Percentiles rank a stretch among this genome's conserved stretches.
phyloP scores from a whole-genome alignment of 495 filamentous ascomycete genomes.

The Acidiella bohemica region DNA sequence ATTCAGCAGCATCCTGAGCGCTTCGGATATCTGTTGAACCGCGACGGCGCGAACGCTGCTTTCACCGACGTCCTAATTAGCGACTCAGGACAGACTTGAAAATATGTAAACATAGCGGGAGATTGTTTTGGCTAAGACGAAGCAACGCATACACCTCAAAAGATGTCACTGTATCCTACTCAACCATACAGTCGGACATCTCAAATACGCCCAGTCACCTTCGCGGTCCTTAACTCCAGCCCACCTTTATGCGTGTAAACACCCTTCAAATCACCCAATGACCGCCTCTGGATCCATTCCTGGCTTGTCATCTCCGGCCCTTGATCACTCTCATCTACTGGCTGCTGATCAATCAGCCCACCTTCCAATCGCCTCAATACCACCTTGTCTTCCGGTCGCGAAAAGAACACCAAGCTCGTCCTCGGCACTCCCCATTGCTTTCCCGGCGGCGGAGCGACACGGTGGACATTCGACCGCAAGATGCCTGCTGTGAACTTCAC shows the following conservation, averaged over 20 bases:
- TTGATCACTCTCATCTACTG: slow-evolving; percentile 15
- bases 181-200: no score
- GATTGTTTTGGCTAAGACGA: no score
- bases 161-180: no score
- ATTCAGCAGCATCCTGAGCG: slow-evolving; percentile 3
- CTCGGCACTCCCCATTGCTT: slow-evolving; percentile 37
- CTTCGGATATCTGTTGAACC: slow-evolving; percentile 15
- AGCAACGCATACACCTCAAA: no score
- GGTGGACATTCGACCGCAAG: slow-evolving; percentile 48
- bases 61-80: no score
- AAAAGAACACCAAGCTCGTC: slow-evolving; percentile 51
- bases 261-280: slow-evolving; percentile 12
- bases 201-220: slow-evolving; percentile 1
- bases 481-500: slow-evolving; percentile 49
- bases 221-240: slow-evolving; percentile 7
- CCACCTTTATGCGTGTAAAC: slow-evolving; percentile 14
- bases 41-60: slow-evolving; percentile 12
- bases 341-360: slow-evolving; percentile 18
- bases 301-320: slow-evolving; percentile 14
- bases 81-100: no score
- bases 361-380: slow-evolving; percentile 36
- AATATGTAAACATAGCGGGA: no score
- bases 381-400: slow-evolving; percentile 44
- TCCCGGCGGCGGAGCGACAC: slow-evolving; percentile 46
- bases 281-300: slow-evolving; percentile 15